These are phyloP conservation scores for Lycium ferocissimum DNA, from an alignment of 257 asterid genomes.

Conservation along the genomic window DNA sequence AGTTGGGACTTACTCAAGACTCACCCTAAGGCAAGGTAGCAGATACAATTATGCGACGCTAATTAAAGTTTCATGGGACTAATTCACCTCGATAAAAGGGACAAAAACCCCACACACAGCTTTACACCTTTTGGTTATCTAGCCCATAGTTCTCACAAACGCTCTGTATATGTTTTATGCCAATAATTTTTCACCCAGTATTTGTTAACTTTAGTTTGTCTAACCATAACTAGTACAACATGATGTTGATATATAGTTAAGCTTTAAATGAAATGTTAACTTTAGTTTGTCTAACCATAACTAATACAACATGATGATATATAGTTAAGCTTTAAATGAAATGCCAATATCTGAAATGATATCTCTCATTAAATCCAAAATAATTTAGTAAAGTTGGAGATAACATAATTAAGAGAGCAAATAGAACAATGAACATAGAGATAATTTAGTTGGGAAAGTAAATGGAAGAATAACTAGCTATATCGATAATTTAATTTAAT, in stretches of 20 bases:
- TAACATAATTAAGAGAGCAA: background rate
- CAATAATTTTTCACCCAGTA: background rate
- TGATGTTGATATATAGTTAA: slow-evolving; percentile 11
- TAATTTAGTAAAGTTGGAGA: background rate
- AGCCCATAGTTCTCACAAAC: background rate
- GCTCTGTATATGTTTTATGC: background rate
- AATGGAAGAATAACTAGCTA: too few species aligned
- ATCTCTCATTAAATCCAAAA: background rate
- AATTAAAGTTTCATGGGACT: too few species aligned
- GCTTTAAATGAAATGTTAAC: background rate
- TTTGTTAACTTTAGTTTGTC: too few species aligned
- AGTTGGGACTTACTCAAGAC: background rate
- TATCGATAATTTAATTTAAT: too few species aligned
- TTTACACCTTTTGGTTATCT: too few species aligned
- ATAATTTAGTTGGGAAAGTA: background rate
- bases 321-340: slow-evolving; percentile 21
- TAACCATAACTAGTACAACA: background rate
- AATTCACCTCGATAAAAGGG: background rate
- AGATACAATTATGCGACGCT: too few species aligned
- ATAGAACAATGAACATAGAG: background rate
- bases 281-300: too few species aligned
- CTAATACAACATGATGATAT: background rate
- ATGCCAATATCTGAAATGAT: background rate
- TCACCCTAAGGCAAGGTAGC: background rate
- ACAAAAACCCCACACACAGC: background rate